Conservation (phyloP, 768 basidiomycete species). For the Suillus lakei region DNA sequence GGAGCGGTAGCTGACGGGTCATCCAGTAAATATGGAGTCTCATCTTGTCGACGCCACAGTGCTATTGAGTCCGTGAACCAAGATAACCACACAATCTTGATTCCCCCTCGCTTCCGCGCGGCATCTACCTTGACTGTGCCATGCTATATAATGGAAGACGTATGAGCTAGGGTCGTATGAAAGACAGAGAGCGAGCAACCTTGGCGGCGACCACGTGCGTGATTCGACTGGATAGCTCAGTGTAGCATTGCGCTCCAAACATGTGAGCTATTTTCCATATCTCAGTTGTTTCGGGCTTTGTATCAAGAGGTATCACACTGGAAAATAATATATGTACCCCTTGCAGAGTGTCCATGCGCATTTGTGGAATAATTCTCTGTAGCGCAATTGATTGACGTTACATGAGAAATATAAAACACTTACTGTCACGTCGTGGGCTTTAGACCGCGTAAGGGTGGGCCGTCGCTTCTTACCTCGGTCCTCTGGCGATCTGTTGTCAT, state of each 20-base stretch:
- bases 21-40: slow-evolving; percentile 76
- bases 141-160: slow-evolving; percentile 48
- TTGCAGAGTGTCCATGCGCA: slow-evolving; percentile 77
- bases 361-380: slow-evolving; percentile 83
- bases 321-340: slow-evolving; percentile 90
- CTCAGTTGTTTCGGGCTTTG: slow-evolving; percentile 76
- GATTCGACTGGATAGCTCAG: slow-evolving; percentile 63
- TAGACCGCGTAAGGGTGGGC: slow-evolving; percentile 30
- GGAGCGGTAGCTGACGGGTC: slow-evolving; percentile 49
- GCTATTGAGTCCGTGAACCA: slow-evolving; percentile 93
- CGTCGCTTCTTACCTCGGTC: slow-evolving; percentile 34
- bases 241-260: slow-evolving; percentile 86
- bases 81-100: slow-evolving; percentile 83
- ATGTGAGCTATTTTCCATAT: slow-evolving; percentile 85
- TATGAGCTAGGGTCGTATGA: slow-evolving; percentile 13
- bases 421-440: slow-evolving; percentile 80
- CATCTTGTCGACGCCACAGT: slow-evolving; percentile 85
- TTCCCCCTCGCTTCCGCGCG: slow-evolving; percentile 74
- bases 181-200: slow-evolving; percentile 44
- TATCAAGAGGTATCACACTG: slow-evolving; percentile 92
- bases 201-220: slow-evolving; percentile 95
- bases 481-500: slow-evolving; percentile 48
- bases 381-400: slow-evolving; percentile 6
- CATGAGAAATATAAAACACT: slow-evolving; percentile 27
- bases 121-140: slow-evolving; percentile 92